Evolutionary conservation across 2,329 filamentous ascomycete species (phyloP), one percentile per base, ranked within the genome.

Genomic region (Botrytis porri): DNA sequence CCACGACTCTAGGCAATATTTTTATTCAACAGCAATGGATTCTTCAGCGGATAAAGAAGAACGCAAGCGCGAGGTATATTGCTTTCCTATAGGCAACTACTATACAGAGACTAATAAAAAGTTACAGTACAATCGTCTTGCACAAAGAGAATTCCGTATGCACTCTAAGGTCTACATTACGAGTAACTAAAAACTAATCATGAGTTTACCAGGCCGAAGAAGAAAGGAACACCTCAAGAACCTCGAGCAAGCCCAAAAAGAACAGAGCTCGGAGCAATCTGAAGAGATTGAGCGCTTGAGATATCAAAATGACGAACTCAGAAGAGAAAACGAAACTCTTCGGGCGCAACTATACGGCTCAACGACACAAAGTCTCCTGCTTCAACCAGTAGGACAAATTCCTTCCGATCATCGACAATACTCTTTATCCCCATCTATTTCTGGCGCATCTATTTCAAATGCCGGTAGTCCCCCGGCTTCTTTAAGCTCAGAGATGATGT

Each of bases 61-160:
- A 69, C 79, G 80, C 71, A 81, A 81, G 73, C 79, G 80, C 76
- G 80, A 81, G 77, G 80, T 80, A 77, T 54, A 76, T 73, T 65
- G 22, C 37, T 25, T 29, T 66, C 64, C 51, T 6, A 10, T 20
- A 71, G 45, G 45, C 67, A 57, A 29, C 61, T 57, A 60, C 9
- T 41, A 29, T 32, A 60, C 25, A n/a, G 18, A 39, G 63, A 51
- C 59, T 65, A 16, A 71, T 25, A 35, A 54, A 69, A 67, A n/a
- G 61, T 48, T 59, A 65, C 64, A 81, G 80, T 81, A 81, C 76
- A 84, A 84, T 74, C 80, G 83, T 65, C 82, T 84, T 75, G 83
- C 83, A 64, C 83, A 84, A 73, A 77, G 83, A 76, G 82, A 84
- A 75, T 84, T 84, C 75, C 82, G 83, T 84, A 82, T 76, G 82